A percentile compares a stretch with the other conserved stretches of the same genome.
phyloP scores from a whole-genome alignment of 805 yeast genomes.

The Candida boleticola region DNA sequence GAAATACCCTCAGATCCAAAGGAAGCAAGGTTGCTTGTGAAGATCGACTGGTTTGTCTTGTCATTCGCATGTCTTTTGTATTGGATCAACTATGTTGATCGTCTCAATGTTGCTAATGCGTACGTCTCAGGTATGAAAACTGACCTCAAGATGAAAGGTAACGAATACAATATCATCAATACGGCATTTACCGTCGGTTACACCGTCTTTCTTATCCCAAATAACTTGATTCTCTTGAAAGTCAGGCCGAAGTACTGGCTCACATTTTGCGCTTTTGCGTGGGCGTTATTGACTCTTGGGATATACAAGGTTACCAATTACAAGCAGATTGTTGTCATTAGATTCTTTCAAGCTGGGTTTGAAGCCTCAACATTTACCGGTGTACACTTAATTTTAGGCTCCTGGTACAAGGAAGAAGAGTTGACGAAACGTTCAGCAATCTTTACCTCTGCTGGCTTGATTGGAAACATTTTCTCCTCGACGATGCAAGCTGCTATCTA shows the following conservation, averaged over 20 bases:
- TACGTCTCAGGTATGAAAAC: conserved; percentile 36
- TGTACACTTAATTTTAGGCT: conserved; percentile 52
- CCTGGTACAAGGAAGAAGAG: conserved; percentile 51
- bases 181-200: conserved; percentile 63
- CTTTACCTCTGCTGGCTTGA: conserved; percentile 52
- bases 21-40: conserved; percentile 30
- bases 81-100: conserved; percentile 57
- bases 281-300: conserved; percentile 57
- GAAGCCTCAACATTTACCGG: conserved; percentile 59
- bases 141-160: conserved; percentile 32
- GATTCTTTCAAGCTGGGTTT: conserved; percentile 61
- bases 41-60: conserved; percentile 41
- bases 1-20: conserved; percentile 26
- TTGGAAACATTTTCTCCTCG: conserved; percentile 55
- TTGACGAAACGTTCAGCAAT: conserved; percentile 51
- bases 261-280: conserved; percentile 49
- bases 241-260: conserved; percentile 59
- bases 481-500: conserved; percentile 58
- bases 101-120: conserved; percentile 30
- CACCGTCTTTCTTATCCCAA: conserved; percentile 60
- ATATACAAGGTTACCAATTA: conserved; percentile 47
- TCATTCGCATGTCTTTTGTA: conserved; percentile 41
- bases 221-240: conserved; percentile 50
- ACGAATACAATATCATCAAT: conserved; percentile 50
- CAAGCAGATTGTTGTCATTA: conserved; percentile 50